Base-by-base conservation (phyloP, 768 basidiomycete species). In the Lentinula raphanica region DNA sequence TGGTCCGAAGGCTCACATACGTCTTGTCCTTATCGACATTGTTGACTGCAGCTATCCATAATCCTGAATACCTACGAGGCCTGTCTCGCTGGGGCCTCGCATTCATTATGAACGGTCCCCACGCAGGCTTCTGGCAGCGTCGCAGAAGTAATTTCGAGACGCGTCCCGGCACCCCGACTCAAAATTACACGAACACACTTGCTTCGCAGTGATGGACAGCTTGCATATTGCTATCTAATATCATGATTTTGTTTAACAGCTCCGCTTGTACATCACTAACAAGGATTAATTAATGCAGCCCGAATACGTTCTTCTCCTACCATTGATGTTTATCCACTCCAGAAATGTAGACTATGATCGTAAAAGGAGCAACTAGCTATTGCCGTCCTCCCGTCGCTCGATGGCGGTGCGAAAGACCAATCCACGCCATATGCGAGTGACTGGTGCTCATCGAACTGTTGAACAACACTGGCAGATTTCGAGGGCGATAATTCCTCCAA, bases 331-430 rank as follows among this genome's bases (percentile, higher is more conserved):
- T 68, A 94, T 31, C 79, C 88, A 45, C 70, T 73, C 95, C 96
- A 99, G 17, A 94, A 64, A 67, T 86, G 83, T 71, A 98, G 68
- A 36, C 76, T 71, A 68, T 94, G 92, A 66, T 99, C 97, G 66
- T 98, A 99, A 73, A 99, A 99, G 17, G 94, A 97, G 68, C 94
- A 95, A 62, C 87, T 95, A 7, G 86, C 94, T 36, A 98, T 77
- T 53, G 88, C 56, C 2, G 85, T 86, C 35, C 74, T 69, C 3
- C 64, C 69, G 12, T 60, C 68, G 9, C 63, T 21, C 17, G 36
- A 58, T 53, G 46, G 29, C 28, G 67, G 59, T 17, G 70, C 72
- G 58, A 81, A 81, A 5, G 83, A 88, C 96, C 96, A 98, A 70
- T 98, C 94, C 2, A 77, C 89, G 0, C 96, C 96, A 67, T 98